phyloP scores from a whole-genome alignment of 1,139 yeast genomes.

The Candida sojae region DNA sequence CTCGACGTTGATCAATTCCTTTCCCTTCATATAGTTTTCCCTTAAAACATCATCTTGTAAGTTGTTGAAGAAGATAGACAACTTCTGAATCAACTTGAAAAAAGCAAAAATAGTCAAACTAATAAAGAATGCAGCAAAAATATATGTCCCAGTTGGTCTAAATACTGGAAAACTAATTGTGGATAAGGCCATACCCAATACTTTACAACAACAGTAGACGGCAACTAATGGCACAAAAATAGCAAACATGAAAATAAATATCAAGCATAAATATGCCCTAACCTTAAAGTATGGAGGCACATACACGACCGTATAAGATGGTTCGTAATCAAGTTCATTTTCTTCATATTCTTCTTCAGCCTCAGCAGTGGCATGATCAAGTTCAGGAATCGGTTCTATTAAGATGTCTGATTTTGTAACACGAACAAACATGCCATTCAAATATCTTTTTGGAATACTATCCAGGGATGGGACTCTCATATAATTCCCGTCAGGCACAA shows the following conservation, averaged over 20 bases:
- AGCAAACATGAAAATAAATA: background rate
- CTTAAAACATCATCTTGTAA: background rate
- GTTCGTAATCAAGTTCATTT: background rate
- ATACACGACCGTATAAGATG: background rate
- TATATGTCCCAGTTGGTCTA: no score
- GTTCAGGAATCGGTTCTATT: background rate
- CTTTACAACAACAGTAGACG: no score
- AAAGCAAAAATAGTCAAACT: no score
- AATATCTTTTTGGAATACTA: conserved; percentile 63
- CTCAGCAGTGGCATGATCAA: background rate
- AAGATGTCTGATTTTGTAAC: conserved; percentile 81
- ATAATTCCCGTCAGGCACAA: conserved; percentile 76
- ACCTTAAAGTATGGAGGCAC: background rate
- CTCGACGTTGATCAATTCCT: background rate
- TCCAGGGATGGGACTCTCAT: conserved; percentile 88
- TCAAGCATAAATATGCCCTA: background rate
- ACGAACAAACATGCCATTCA: conserved; percentile 69
- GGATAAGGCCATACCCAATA: no score
- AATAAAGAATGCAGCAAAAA: no score
- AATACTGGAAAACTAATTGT: no score
- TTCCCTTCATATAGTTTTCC: background rate
- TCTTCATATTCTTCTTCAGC: background rate
- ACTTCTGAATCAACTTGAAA: no score
- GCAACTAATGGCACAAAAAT: background rate
- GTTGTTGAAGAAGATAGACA: background rate